Evolutionary conservation across 148 eudicot species (phyloP), one percentile per base, ranked within the genome.

Genomic region (Vaccinium macrocarpon): DNA sequence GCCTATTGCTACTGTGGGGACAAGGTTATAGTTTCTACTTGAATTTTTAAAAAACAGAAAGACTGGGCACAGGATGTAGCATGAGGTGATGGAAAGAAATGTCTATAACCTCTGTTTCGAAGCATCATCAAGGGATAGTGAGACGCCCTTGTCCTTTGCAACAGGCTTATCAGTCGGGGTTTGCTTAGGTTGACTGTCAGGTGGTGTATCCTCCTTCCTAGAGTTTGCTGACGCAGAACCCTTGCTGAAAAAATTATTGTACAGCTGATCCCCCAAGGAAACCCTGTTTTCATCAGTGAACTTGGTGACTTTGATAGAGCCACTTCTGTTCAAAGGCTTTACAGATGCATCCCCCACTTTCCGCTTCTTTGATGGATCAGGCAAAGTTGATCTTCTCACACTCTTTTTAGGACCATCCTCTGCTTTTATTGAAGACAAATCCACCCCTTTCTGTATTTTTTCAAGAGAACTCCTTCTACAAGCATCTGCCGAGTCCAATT

Each of bases 31-130:
- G 2, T 48, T 21, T 29, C 46, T 52, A 23, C 50, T 59, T 51
- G 23, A 29, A 61, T 82, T 66, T 16, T 16, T 25, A 11, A 76
- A 2, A 49, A 76, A 23, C 29, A 49, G 14, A 64, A 50, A 23
- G 11, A 10, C 12, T 3, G 19, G 15, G 16, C 1, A 6, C 38
- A 25, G 4, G 11, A 53, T n/a, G 27, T 6, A 21, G 51, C 25
- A 56, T 21, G 61, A 80, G 59, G 38, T 79, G 61, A 52, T 12
- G 72, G 64, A 6, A 79, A 61, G 70, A 64, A 38, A 18, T 76
- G n/a, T 14, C 15, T 10, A 25, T 64, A 85, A 97, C 99, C 96
- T 91, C 81, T 76, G 86, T 89, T 90, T 89, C 14, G 96, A 85
- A 59, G 90, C 93, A 16, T 84, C 82, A 87, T 92, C 98, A 64